Evolutionary conservation across 306 rosid species (phyloP).

Genomic region (Prunus fruticosa): DNA sequence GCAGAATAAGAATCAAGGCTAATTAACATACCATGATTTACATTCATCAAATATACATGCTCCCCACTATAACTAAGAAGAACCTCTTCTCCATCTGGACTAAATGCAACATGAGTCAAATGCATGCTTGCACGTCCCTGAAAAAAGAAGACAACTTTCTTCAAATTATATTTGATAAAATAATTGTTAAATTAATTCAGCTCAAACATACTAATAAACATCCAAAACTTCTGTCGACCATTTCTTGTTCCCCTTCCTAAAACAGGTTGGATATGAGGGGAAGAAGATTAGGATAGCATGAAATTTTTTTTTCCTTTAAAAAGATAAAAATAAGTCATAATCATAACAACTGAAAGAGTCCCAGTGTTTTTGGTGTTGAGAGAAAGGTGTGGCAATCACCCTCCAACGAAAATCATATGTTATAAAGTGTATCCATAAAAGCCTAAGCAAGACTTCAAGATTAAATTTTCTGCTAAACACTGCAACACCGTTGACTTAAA

Average conservation of each 20-base stretch:
- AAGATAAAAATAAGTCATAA: background rate
- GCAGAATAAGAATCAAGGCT: constrained; percentile 3
- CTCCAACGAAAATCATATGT: background rate
- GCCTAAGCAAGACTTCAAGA: background rate
- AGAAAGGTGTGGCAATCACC: background rate
- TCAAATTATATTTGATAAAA: background rate
- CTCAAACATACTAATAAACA: background rate
- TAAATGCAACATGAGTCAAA: constrained; percentile 90
- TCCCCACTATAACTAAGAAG: constrained; percentile 99
- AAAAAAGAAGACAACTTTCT: background rate
- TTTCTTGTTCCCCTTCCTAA: background rate
- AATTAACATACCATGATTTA: constrained; percentile 58
- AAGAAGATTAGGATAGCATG: background rate
- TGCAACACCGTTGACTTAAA: background rate
- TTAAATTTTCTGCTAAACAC: background rate
- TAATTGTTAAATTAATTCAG: background rate
- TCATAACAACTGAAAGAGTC: background rate
- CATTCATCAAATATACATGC: constrained; percentile 89
- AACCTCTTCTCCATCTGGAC: constrained; percentile 94
- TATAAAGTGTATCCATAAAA: background rate
- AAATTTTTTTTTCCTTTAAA: background rate
- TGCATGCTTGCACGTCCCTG: constrained; percentile 83
- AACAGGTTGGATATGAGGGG: background rate
- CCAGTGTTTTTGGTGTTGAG: background rate
- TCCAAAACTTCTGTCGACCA: background rate